phyloP scores from a whole-genome alignment of 768 basidiomycete species.

The Psilocybe subaeruginosa region DNA sequence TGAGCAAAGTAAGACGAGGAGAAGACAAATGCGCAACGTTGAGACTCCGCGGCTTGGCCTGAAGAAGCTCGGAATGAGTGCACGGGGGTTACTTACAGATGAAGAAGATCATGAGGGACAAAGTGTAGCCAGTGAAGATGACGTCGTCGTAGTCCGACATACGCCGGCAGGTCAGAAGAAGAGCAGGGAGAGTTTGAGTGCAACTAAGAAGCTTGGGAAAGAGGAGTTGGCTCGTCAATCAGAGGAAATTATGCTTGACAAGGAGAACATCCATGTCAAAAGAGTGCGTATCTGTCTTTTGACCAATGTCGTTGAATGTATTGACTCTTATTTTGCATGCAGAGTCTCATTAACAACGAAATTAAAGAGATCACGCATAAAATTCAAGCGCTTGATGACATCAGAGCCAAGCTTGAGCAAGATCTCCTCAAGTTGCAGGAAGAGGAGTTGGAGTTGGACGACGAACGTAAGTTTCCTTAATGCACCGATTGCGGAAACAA shows the following conservation, averaged over 20 bases:
- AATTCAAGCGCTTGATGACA: constrained; percentile 82
- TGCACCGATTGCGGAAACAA: not conserved
- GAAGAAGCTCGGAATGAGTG: constrained; percentile 77
- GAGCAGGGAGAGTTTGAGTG: constrained; percentile 68
- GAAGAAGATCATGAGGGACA: constrained; percentile 58
- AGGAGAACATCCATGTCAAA: constrained; percentile 89
- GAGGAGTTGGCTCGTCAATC: constrained; percentile 86
- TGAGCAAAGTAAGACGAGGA: constrained; percentile 72
- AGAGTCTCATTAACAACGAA: constrained; percentile 88
- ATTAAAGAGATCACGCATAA: constrained; percentile 89
- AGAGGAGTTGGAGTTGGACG: constrained; percentile 96
- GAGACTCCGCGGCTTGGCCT: constrained; percentile 77
- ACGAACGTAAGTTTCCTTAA: constrained; percentile 70
- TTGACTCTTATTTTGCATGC: constrained; percentile 15
- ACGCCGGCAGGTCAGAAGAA: constrained; percentile 46
- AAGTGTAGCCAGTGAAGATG: constrained; percentile 76
- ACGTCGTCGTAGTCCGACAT: constrained; percentile 64
- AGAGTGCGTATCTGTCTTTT: constrained; percentile 55
- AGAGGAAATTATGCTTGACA: constrained; percentile 86
- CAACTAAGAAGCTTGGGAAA: constrained; percentile 72
- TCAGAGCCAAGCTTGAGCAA: constrained; percentile 78
- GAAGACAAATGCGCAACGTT: constrained; percentile 80
- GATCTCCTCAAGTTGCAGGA: constrained; percentile 89
- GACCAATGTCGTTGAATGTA: constrained; percentile 7
- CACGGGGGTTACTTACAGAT: constrained; percentile 72